These are phyloP conservation scores for Sequoia sempervirens DNA, from an alignment of 75 land plant genomes.

Conservation along the genomic window DNA sequence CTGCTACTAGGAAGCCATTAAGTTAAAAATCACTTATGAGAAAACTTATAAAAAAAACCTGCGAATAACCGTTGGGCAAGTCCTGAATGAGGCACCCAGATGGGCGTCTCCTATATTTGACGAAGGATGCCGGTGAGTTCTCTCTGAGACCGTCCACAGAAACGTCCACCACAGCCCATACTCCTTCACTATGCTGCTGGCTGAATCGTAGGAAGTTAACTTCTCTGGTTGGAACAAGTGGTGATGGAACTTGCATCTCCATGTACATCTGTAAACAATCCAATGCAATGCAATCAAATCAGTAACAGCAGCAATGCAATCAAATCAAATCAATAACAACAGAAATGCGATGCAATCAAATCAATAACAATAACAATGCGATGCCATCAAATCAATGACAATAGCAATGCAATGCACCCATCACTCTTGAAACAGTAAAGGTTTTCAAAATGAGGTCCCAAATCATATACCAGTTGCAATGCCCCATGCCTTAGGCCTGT, in stretches of 20 bases:
- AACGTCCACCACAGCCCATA: conserved; percentile 69
- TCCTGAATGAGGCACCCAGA: conserved; percentile 38
- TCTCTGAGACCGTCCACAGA: conserved; percentile 43
- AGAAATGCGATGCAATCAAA: neutral
- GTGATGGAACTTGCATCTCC: conserved; percentile 54
- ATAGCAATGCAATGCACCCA: conserved; percentile 7
- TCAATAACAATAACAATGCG: too few species aligned
- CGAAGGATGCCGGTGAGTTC: conserved; percentile 8
- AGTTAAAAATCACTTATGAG: neutral
- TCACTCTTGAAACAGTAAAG: neutral
- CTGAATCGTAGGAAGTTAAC: conserved; percentile 43
- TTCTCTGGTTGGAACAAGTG: conserved; percentile 52
- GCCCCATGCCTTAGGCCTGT: conserved; percentile 42
- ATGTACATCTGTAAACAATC: conserved; percentile 36
- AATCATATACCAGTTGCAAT: conserved; percentile 31
- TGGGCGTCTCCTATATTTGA: conserved; percentile 29
- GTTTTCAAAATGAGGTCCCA: conserved; percentile 3
- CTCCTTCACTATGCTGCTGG: conserved; percentile 44
- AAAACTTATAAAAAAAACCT: conserved; percentile 2
- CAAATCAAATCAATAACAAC: too few species aligned
- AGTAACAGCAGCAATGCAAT: neutral
- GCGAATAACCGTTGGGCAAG: conserved; percentile 32
- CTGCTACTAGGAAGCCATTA: neutral
- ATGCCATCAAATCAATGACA: neutral
- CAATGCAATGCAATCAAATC: neutral